Conservation (phyloP, 371 early-diverging fungal species). For the Vairimorpha apis region DNA sequence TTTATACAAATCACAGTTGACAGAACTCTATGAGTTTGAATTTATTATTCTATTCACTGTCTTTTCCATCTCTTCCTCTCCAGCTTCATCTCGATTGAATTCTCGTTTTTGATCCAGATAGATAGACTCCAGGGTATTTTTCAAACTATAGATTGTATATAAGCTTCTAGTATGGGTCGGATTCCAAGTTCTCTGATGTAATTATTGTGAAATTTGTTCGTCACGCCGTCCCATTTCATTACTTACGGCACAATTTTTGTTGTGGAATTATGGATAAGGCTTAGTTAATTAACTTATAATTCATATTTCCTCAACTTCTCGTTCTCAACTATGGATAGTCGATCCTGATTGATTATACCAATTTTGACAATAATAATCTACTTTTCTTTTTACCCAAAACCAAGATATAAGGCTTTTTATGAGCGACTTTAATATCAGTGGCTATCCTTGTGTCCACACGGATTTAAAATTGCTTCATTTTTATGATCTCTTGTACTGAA, state of each 20-base stretch:
- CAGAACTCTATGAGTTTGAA: no score
- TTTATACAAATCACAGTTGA: no score
- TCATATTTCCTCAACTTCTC: conserved; percentile 5
- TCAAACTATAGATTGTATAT: background rate
- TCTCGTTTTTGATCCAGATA: background rate
- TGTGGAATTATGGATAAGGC: background rate
- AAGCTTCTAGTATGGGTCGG: background rate
- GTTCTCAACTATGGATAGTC: background rate
- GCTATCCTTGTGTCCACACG: background rate
- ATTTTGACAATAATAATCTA: conserved; percentile 2
- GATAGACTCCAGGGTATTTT: background rate
- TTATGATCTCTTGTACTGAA: conserved; percentile 3
- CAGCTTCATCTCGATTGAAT: no score
- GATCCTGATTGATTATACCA: background rate
- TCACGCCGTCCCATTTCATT: background rate
- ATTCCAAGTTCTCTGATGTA: background rate
- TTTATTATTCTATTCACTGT: no score
- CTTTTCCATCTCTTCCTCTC: no score
- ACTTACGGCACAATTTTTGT: conserved; percentile 2
- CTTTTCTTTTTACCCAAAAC: conserved; percentile 5
- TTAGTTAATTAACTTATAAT: background rate
- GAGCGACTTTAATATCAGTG: background rate
- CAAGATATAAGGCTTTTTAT: conserved; percentile 2
- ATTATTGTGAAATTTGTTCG: background rate
- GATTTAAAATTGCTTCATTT: background rate